Conservation (phyloP, 768 basidiomycete species). For the Nidularia pulvinata region DNA sequence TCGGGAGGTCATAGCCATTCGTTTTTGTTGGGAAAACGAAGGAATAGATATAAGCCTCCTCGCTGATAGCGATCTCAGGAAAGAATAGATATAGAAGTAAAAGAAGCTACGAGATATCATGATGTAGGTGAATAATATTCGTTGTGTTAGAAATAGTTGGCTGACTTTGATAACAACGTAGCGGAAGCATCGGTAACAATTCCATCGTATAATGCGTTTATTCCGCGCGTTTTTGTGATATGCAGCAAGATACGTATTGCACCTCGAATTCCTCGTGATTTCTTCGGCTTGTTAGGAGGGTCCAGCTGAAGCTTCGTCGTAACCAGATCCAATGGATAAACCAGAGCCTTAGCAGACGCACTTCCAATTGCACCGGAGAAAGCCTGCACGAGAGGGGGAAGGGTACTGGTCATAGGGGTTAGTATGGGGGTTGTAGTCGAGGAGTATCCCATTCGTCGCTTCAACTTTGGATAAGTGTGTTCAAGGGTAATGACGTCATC, state of each 20-base stretch:
- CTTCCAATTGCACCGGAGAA: slow-evolving; percentile 57
- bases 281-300: slow-evolving; percentile 16
- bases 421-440: no score
- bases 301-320: slow-evolving; percentile 48
- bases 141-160: not conserved
- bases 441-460: no score
- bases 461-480: no score
- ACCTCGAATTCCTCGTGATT: slow-evolving; percentile 18
- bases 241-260: slow-evolving; percentile 34
- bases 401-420: slow-evolving; percentile 62
- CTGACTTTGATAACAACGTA: slow-evolving; percentile 53
- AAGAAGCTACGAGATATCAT: slow-evolving; percentile 41
- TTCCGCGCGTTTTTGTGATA: slow-evolving; percentile 36
- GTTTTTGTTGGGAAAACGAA: not conserved
- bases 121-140: not conserved
- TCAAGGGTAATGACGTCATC: no score
- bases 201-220: slow-evolving; percentile 49
- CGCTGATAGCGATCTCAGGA: slow-evolving; percentile 38
- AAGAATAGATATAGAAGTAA: slow-evolving; percentile 60
- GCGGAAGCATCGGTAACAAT: slow-evolving; percentile 50
- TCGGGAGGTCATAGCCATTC: no score
- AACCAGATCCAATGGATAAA: slow-evolving; percentile 62
- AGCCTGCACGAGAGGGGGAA: slow-evolving; percentile 62
- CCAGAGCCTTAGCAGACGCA: slow-evolving; percentile 48
- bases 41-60: slow-evolving; percentile 20